These are phyloP conservation scores for Zalaria sp. DNA, from an alignment of 2,329 filamentous ascomycete genomes.

Conservation along the genomic window DNA sequence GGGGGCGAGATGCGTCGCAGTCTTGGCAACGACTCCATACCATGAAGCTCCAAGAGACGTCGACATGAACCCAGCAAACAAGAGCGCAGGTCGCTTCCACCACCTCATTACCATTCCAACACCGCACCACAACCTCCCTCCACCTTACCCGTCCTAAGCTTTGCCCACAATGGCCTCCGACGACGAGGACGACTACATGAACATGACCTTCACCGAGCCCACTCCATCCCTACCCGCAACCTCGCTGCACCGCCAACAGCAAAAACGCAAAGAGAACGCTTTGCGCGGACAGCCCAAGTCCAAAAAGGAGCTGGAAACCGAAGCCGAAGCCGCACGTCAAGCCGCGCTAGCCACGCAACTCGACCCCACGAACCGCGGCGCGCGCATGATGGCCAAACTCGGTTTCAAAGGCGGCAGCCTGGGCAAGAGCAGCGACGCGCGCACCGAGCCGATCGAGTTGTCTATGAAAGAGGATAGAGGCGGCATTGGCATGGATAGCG, in stretches of 20 bases:
- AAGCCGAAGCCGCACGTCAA: slow-evolving; percentile 59
- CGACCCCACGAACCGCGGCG: slow-evolving; percentile 63
- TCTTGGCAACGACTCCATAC: too few species aligned
- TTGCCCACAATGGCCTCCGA: slow-evolving; percentile 23
- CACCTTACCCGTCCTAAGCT: too few species aligned
- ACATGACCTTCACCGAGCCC: slow-evolving; percentile 72
- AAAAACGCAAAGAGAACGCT: slow-evolving; percentile 39
- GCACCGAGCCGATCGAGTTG: slow-evolving; percentile 62
- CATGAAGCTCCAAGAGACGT: too few species aligned
- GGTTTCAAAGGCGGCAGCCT: slow-evolving; percentile 72
- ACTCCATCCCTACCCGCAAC: slow-evolving; percentile 40
- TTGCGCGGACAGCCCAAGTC: slow-evolving; percentile 56
- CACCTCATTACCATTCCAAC: too few species aligned
- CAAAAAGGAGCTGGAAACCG: slow-evolving; percentile 67
- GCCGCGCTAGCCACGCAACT: slow-evolving; percentile 62
- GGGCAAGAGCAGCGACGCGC: slow-evolving; percentile 35
- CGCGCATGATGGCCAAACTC: slow-evolving; percentile 94
- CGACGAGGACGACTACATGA: slow-evolving; percentile 93
- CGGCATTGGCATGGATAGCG: slow-evolving; percentile 72
- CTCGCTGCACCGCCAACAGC: slow-evolving; percentile 42
- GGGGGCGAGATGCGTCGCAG: too few species aligned
- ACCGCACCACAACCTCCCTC: too few species aligned
- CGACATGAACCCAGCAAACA: too few species aligned
- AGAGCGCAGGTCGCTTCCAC: too few species aligned
- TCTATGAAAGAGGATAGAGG: slow-evolving; percentile 64